These are phyloP conservation scores for Claviceps purpurea DNA, from an alignment of 2,329 filamentous ascomycete genomes.

Conservation along the genomic window DNA sequence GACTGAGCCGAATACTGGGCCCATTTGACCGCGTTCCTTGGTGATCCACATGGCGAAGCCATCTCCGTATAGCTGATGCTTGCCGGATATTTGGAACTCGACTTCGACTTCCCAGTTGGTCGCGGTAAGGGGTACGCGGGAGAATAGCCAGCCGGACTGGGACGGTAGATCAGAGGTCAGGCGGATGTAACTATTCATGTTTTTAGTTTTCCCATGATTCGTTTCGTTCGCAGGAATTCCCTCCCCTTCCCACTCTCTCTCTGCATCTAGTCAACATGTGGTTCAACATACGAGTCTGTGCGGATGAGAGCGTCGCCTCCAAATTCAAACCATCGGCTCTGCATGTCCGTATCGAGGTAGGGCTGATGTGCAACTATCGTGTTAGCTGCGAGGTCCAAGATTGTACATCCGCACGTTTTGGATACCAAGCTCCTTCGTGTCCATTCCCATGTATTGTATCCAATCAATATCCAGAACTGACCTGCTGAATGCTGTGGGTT, in stretches of 20 bases:
- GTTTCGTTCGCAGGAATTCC: background rate
- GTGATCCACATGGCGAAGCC: slow-evolving; percentile 98
- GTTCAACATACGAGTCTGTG: slow-evolving; percentile 46
- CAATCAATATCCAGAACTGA: slow-evolving; percentile 30
- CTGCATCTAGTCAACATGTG: background rate
- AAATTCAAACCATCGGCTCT: slow-evolving; percentile 98
- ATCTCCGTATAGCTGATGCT: slow-evolving; percentile 84
- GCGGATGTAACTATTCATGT: slow-evolving; percentile 61
- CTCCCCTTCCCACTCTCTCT: background rate
- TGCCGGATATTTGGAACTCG: slow-evolving; percentile 87
- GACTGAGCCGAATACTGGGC: slow-evolving; percentile 74
- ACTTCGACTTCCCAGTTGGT: slow-evolving; percentile 98
- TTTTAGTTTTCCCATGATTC: background rate
- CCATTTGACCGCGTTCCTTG: slow-evolving; percentile 69
- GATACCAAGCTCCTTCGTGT: background rate
- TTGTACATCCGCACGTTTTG: background rate
- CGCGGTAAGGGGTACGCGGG: slow-evolving; percentile 82
- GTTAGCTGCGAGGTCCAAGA: background rate
- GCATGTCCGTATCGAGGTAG: slow-evolving; percentile 95
- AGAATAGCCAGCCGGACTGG: slow-evolving; percentile 87
- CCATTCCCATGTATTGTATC: background rate
- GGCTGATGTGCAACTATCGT: slow-evolving; percentile 41
- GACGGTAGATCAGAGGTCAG: slow-evolving; percentile 83
- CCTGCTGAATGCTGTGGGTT: slow-evolving; percentile 72
- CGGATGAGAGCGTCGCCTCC: slow-evolving; percentile 84